Evolutionary conservation across 202 grass and related monocot species (phyloP).

Genomic region (Schoenoplectus triqueter): DNA sequence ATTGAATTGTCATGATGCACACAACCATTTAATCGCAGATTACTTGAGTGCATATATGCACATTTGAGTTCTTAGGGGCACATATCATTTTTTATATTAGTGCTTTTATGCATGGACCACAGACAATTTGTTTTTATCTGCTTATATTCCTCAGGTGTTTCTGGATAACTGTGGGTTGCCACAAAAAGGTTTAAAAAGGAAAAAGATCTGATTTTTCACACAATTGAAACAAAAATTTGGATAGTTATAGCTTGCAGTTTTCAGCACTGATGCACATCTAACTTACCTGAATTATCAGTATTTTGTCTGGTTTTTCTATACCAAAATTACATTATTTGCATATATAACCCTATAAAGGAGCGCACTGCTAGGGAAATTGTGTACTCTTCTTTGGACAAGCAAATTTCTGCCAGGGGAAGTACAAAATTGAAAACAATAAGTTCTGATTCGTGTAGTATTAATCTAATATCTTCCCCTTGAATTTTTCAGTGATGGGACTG

Average conservation of each 20-base stretch:
- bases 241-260: background rate
- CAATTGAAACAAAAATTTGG: background rate
- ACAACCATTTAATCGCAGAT: background rate
- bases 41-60: background rate
- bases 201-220: background rate
- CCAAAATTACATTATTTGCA: background rate
- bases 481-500: constrained; percentile 71
- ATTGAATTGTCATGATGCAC: background rate
- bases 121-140: background rate
- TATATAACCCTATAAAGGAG: constrained; percentile 23
- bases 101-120: background rate
- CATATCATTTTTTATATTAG: background rate
- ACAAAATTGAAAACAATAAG: background rate
- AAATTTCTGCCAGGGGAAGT: constrained; percentile 1
- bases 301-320: background rate
- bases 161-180: background rate
- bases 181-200: background rate
- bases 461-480: background rate
- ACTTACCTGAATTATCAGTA: background rate
- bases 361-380: background rate
- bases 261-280: background rate
- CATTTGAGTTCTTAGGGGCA: background rate
- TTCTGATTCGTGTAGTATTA: background rate
- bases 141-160: background rate
- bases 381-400: background rate